phyloP scores from a whole-genome alignment of 1,139 yeast species.

The Pichia sp. region DNA sequence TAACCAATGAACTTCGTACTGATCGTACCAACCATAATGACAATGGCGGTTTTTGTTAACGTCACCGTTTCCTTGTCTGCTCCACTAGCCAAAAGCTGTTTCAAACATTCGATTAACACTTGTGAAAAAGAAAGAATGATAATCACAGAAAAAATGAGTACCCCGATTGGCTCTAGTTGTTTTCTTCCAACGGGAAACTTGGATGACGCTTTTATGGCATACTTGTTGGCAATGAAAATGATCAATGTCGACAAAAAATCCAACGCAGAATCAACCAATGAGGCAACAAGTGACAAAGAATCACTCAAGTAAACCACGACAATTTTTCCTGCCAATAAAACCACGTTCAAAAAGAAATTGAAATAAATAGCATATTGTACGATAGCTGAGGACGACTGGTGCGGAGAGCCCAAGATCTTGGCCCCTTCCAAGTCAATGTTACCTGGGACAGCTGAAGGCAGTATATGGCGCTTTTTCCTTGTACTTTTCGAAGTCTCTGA shows the following conservation, averaged over 20 bases:
- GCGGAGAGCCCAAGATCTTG: conserved; percentile 46
- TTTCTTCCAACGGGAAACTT: conserved; percentile 66
- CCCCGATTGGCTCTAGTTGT: conserved; percentile 75
- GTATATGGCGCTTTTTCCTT: conserved; percentile 1
- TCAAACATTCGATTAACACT: conserved; percentile 60
- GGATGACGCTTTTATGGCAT: conserved; percentile 52
- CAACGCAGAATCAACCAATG: conserved; percentile 69
- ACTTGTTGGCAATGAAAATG: conserved; percentile 57
- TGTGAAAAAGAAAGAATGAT: conserved; percentile 71
- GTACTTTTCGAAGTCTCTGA: neutral
- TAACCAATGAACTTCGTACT: conserved; percentile 57
- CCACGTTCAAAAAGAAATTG: conserved; percentile 57
- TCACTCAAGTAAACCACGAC: conserved; percentile 60
- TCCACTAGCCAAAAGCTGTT: conserved; percentile 30
- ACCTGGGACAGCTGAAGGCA: conserved; percentile 47
- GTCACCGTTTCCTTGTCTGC: conserved; percentile 36
- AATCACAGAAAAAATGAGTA: conserved; percentile 65
- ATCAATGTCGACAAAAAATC: conserved; percentile 74
- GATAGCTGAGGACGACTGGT: conserved; percentile 40
- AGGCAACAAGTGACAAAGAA: conserved; percentile 73
- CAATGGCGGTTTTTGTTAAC: conserved; percentile 51
- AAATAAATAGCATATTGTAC: conserved; percentile 61
- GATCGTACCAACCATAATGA: conserved; percentile 62
- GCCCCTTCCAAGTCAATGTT: conserved; percentile 55
- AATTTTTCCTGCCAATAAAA: conserved; percentile 57